phyloP scores from a whole-genome alignment of 805 yeast genomes.

The Schizosaccharomyces japonicus region DNA sequence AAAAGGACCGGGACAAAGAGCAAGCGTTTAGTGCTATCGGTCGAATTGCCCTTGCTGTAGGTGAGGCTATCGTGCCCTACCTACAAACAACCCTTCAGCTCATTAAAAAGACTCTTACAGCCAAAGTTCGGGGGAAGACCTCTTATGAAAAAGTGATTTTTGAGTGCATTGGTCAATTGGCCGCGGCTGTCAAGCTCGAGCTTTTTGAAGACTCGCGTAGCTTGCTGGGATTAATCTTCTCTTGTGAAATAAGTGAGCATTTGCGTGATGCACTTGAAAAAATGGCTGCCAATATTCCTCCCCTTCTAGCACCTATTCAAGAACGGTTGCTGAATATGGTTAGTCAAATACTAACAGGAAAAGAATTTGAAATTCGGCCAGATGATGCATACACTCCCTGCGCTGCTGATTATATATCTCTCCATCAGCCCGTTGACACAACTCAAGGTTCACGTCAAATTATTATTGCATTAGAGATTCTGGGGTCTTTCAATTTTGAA shows the following conservation, averaged over 20 bases:
- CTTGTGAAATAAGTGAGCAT: constrained; percentile 62
- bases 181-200: constrained; percentile 80
- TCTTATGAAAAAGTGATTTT: constrained; percentile 70
- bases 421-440: constrained; percentile 9
- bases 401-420: constrained; percentile 8
- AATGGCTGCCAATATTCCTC: constrained; percentile 51
- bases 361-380: constrained; percentile 61
- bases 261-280: constrained; percentile 53
- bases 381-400: constrained; percentile 37
- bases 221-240: constrained; percentile 50
- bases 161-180: constrained; percentile 66
- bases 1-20: constrained; percentile 50
- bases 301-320: constrained; percentile 49
- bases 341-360: constrained; percentile 58
- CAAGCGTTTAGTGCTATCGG: constrained; percentile 65
- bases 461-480: constrained; percentile 54
- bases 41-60: constrained; percentile 51
- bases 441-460: constrained; percentile 26
- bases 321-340: constrained; percentile 45
- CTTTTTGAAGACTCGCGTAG: constrained; percentile 67
- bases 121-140: constrained; percentile 34
- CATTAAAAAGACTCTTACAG: constrained; percentile 51
- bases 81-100: constrained; percentile 68
- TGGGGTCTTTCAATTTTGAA: constrained; percentile 49
- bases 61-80: constrained; percentile 65